These are phyloP conservation scores for Gossypium rotundifolium DNA, from an alignment of 345 rosid species.

Conservation along the genomic window DNA sequence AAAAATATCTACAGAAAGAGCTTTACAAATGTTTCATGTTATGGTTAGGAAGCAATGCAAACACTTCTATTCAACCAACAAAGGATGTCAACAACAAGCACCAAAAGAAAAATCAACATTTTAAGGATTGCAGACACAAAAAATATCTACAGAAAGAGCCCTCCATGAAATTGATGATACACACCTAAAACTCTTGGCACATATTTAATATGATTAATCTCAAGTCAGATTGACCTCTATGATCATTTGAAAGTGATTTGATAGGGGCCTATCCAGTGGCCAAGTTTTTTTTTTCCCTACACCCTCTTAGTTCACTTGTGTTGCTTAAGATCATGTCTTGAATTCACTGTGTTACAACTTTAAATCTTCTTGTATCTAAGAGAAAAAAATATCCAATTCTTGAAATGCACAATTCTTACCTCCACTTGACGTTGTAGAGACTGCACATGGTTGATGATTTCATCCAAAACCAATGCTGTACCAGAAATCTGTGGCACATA, in stretches of 20 bases:
- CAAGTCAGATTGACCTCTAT: background rate
- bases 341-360: background rate
- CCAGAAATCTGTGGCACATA: slow-evolving; percentile 78
- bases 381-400: background rate
- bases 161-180: background rate
- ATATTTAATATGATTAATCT: background rate
- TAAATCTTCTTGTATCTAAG: background rate
- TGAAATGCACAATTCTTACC: slow-evolving; percentile 41
- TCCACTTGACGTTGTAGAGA: slow-evolving; percentile 92
- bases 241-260: background rate
- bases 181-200: background rate
- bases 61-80: background rate
- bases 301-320: background rate
- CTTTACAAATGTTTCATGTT: background rate
- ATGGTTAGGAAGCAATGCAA: background rate
- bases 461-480: slow-evolving; percentile 88
- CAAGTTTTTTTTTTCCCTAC: background rate
- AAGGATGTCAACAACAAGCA: background rate
- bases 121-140: background rate
- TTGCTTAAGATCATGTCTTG: background rate
- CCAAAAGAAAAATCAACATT: background rate
- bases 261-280: background rate
- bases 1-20: background rate
- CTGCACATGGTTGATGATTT: slow-evolving; percentile 94
- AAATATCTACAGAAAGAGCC: background rate